Conservation (phyloP, 768 basidiomycete species). For the Suillus occidentalis region DNA sequence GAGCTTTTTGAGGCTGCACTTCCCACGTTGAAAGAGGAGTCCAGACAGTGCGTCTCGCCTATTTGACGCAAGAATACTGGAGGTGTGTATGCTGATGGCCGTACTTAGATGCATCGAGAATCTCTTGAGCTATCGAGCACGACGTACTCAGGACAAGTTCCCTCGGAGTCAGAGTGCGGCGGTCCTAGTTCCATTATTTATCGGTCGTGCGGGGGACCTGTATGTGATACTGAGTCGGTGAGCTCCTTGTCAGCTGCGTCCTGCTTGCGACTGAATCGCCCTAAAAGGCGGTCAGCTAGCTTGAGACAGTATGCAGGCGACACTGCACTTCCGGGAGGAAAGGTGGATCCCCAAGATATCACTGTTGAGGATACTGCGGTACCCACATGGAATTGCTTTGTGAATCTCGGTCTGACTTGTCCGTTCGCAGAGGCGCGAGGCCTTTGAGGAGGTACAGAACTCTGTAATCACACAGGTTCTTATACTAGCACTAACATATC, state of each 20-base stretch:
- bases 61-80: background rate
- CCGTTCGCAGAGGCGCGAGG: conserved; percentile 70
- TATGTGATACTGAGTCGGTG: conserved; percentile 85
- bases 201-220: conserved; percentile 79
- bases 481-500: background rate
- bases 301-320: conserved; percentile 82
- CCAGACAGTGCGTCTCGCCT: conserved; percentile 17
- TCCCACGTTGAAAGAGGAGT: conserved; percentile 20
- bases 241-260: conserved; percentile 28
- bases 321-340: conserved; percentile 87
- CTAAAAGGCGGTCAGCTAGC: conserved; percentile 64
- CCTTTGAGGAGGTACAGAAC: conserved; percentile 76
- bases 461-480: background rate
- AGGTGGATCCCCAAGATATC: conserved; percentile 65
- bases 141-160: conserved; percentile 34
- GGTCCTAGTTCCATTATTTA: conserved; percentile 82
- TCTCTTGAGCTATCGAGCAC: conserved; percentile 27
- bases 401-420: background rate
- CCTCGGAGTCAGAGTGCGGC: conserved; percentile 68
- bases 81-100: background rate
- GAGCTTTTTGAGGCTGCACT: conserved; percentile 14
- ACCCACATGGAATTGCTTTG: conserved; percentile 26
- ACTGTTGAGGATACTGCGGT: conserved; percentile 83
- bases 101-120: conserved; percentile 25
- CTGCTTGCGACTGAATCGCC: background rate